Base-by-base conservation (phyloP, 2,329 filamentous ascomycete genomes). In the Scedosporium dehoogii region DNA sequence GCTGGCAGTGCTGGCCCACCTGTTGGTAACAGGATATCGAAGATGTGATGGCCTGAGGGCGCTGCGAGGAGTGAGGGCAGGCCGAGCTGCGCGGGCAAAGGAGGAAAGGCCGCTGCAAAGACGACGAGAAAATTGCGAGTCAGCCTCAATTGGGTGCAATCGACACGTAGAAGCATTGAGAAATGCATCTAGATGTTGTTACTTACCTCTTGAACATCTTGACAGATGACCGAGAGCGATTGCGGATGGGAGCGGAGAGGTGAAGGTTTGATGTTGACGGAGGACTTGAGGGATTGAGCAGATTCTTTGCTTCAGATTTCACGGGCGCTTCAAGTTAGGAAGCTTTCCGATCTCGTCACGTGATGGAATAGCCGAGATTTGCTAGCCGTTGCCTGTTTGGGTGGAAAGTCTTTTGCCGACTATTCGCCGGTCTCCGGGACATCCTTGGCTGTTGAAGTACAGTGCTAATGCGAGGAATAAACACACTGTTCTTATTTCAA, bases 191-290 rank as follows among this genome's bases (percentile, higher is more conserved):
- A 68, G 64, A 65, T 70, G 65, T 67, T 64, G 65, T 62, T 72
- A 84, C 86, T 79, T 79, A 91, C 88, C 87, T 90, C 87, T 89
- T 89, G 81, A 90, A 88, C 88, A 91, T 91, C 85, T 83, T 89
- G 82, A 78, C 78, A 81, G 85, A 86, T 85, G 82, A 82, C 79
- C 79, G 80, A 84, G 82, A 84, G 83, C 82, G 80, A 80, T 82
- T 78, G 75, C 75, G 77, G 76, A 83, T 80, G 76, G 73, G 79
- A 78, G 81, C 80, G 81, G 80, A 82, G 80, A 79, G 77, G 70
- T 77, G 77, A 79, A 80, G 78, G 73, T 75, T 75, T 73, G 75
- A 74, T 73, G 70, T 73, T 76, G 75, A 74, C 74, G 74, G 74
- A 78, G 76, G 78, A 77, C 73, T 77, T 75, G 77, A 76, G 74